phyloP scores from a whole-genome alignment of 2,329 filamentous ascomycete species.

The Chalaropsis thielavioides region DNA sequence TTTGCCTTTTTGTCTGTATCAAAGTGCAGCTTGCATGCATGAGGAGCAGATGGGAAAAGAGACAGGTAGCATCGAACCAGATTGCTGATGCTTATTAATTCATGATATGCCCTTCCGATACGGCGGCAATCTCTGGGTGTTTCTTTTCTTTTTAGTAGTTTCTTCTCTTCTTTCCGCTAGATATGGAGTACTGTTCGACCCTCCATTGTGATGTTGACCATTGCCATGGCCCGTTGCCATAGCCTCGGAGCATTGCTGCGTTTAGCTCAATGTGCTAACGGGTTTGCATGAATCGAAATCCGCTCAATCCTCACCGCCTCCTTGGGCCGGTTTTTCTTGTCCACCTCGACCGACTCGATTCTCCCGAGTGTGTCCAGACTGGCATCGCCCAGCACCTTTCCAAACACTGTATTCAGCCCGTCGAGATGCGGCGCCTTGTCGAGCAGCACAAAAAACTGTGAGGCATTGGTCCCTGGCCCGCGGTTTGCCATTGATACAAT shows the following conservation, averaged over 20 bases:
- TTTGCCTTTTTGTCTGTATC: neutral
- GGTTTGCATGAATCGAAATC: conserved; percentile 67
- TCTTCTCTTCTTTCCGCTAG: neutral
- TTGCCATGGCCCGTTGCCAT: neutral
- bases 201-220: neutral
- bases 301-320: conserved; percentile 50
- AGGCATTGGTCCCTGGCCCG: conserved; percentile 57
- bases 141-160: neutral
- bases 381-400: conserved; percentile 54
- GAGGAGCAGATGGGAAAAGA: neutral
- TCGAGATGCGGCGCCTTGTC: conserved; percentile 68
- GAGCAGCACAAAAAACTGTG: conserved; percentile 70
- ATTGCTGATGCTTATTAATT: neutral
- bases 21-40: neutral
- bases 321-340: conserved; percentile 64
- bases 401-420: conserved; percentile 73
- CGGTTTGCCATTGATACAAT: conserved; percentile 69
- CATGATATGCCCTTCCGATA: no score
- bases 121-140: no score
- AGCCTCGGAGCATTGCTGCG: neutral
- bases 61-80: neutral
- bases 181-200: conserved; percentile 9
- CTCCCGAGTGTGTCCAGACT: conserved; percentile 50
- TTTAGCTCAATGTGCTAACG: conserved; percentile 43
- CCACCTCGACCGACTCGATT: conserved; percentile 57